Base-by-base conservation (phyloP, 441 rosid genomes). In the Pelargonium fulgidum region DNA sequence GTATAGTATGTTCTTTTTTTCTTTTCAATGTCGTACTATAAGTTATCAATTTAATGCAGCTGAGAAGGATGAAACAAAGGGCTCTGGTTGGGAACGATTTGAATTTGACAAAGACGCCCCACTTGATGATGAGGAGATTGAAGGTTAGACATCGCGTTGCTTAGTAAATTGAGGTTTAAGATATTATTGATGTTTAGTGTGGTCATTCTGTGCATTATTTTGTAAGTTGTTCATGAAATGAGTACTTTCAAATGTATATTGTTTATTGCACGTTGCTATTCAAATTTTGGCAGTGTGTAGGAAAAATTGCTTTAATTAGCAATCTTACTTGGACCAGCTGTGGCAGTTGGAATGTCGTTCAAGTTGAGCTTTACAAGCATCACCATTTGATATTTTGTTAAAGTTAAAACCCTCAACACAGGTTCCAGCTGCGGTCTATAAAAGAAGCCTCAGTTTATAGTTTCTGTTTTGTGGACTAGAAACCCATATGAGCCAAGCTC, bases 31-130 rank as follows among this genome's bases (percentile, higher is more conserved):
- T 29, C 71, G 2, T 10, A 52, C 26, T 24, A 7, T 65, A 14
- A 69, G 2, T 13, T 70, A 19, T 16, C 72, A 58, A 71, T 73
- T 63, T 7, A 45, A 54, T 82, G 83, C 85, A 93, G 96, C 92
- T 84, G 80, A 80, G 66, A 88, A 86, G 76, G 97, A 91, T 81
- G 81, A 85, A 70, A 76, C 74, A 48, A 84, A 74, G 68, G 92
- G 87, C 1, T 67, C 82, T 56, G 94, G 96, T 59, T 93, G 98
- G 98, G 97, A 91, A 73, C 81, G 96, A 26, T 93, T 91, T 76
- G 89, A 85, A 42, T 91, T 91, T 1, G 83, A 93, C 82, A 87
- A 86, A 81, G 93, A 93, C 80, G 97, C 98, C 56, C 93, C 93
- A 13, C 87, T 93, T 70, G 93, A 93, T 71, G 95, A 93, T 62